phyloP scores from a whole-genome alignment of 169 alveolate species.

The Plasmodium inui region DNA sequence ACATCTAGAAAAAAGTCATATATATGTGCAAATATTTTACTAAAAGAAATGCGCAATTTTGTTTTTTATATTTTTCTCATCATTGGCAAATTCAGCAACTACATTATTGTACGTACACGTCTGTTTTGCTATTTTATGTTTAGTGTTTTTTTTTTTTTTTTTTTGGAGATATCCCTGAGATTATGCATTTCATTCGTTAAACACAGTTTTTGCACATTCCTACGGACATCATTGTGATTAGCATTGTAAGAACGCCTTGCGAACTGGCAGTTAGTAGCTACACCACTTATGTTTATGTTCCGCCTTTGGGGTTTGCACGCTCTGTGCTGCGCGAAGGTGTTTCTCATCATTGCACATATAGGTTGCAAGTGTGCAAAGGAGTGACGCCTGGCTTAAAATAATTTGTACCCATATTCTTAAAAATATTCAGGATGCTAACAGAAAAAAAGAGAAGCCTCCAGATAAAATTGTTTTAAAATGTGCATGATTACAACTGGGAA shows the following conservation, averaged over 20 bases:
- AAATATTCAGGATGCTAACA: neutral
- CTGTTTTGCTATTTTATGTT: neutral
- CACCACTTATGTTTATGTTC: neutral
- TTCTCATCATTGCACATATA: neutral
- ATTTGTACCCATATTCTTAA: neutral
- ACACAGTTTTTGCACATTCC: neutral
- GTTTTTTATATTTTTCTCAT: conserved; percentile 20
- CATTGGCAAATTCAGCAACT: conserved; percentile 4
- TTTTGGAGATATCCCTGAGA: neutral
- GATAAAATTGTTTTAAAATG: conserved; percentile 8
- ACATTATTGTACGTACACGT: conserved; percentile 37
- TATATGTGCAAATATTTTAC: conserved; percentile 1
- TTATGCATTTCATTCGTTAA: neutral
- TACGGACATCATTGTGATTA: neutral
- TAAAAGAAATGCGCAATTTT: conserved; percentile 8
- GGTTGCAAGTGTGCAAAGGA: neutral
- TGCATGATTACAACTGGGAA: neutral
- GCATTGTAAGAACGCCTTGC: neutral
- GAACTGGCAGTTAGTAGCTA: neutral
- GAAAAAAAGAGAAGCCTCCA: neutral
- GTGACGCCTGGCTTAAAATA: neutral
- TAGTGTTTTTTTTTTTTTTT: neutral
- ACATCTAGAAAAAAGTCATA: conserved; percentile 5
- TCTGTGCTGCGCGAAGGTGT: neutral
- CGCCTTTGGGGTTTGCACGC: neutral